These are phyloP conservation scores for Diaporthe velutina DNA, from an alignment of 2,329 filamentous ascomycete species.

Conservation along the genomic window DNA sequence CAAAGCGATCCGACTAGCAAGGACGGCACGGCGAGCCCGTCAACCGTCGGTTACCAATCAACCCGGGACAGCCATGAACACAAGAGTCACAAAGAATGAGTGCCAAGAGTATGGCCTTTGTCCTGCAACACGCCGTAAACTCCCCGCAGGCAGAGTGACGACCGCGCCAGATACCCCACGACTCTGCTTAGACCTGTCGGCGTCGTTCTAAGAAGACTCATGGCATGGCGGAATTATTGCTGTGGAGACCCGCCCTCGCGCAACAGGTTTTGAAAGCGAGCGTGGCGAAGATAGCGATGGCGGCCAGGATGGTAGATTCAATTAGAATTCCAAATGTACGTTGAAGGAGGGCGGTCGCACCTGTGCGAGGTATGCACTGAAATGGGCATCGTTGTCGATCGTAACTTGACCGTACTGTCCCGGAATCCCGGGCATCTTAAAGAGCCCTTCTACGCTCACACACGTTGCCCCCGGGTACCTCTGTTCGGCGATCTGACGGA, in stretches of 20 bases:
- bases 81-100: neutral
- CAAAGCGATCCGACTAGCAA: neutral
- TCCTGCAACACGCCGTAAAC: neutral
- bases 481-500: slow-evolving; percentile 71
- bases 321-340: slow-evolving; percentile 48
- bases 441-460: slow-evolving; percentile 73
- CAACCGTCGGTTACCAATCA: neutral
- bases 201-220: neutral
- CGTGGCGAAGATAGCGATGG: neutral
- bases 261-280: neutral
- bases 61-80: neutral
- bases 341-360: slow-evolving; percentile 59
- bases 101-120: neutral
- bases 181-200: neutral
- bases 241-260: neutral
- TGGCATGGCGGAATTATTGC: neutral
- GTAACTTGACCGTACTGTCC: slow-evolving; percentile 71
- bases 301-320: neutral
- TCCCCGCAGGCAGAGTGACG: too few relatives aligned
- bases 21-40: neutral
- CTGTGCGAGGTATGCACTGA: slow-evolving; percentile 79
- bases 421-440: slow-evolving; percentile 60
- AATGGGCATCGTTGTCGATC: slow-evolving; percentile 79
- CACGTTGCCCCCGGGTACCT: slow-evolving; percentile 73
- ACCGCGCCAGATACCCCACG: too few relatives aligned